Percentiles rank a stretch among this genome's conserved stretches.
Conservation (phyloP, 1,139 yeast genomes). For the Scheffersomyces lignicola region DNA sequence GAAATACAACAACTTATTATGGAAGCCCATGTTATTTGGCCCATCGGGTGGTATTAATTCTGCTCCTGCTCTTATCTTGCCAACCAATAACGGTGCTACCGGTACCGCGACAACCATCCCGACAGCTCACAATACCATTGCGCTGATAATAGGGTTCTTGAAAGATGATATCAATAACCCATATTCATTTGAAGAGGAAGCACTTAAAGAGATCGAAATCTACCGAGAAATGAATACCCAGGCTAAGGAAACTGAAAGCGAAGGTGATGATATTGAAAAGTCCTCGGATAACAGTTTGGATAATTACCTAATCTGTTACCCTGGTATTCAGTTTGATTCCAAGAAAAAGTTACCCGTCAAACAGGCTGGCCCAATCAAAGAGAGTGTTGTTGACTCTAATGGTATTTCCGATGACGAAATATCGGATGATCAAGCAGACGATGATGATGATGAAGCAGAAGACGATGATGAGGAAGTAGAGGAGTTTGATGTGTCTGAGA, state of each 20-base stretch:
- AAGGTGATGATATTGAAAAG: constrained; percentile 4
- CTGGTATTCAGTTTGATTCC: constrained; percentile 23
- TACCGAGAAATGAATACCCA: constrained; percentile 30
- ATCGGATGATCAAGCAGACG: constrained; percentile 11
- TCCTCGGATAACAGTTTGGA: constrained; percentile 11
- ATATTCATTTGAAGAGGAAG: constrained; percentile 55
- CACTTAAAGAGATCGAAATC: constrained; percentile 39
- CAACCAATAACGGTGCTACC: constrained; percentile 11
- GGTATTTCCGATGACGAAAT: constrained; percentile 8
- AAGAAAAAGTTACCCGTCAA: constrained; percentile 9
- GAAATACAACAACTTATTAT: constrained; percentile 54
- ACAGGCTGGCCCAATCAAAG: constrained; percentile 6
- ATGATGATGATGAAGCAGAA: constrained; percentile 12
- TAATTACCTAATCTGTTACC: constrained; percentile 30
- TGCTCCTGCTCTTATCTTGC: constrained; percentile 36
- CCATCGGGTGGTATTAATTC: constrained; percentile 80
- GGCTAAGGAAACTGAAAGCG: constrained; percentile 11
- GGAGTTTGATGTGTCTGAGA: constrained; percentile 13
- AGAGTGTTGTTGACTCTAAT: constrained; percentile 1
- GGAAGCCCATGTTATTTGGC: constrained; percentile 85
- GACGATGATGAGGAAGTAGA: constrained; percentile 10
- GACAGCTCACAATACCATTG: constrained; percentile 46
- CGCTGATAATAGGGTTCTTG: constrained; percentile 55
- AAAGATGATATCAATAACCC: constrained; percentile 67
- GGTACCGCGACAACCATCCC: constrained; percentile 5